Evolutionary conservation across 1,284 basidiomycete genomes (phyloP).

Genomic region (Ceratobasidium sp.): DNA sequence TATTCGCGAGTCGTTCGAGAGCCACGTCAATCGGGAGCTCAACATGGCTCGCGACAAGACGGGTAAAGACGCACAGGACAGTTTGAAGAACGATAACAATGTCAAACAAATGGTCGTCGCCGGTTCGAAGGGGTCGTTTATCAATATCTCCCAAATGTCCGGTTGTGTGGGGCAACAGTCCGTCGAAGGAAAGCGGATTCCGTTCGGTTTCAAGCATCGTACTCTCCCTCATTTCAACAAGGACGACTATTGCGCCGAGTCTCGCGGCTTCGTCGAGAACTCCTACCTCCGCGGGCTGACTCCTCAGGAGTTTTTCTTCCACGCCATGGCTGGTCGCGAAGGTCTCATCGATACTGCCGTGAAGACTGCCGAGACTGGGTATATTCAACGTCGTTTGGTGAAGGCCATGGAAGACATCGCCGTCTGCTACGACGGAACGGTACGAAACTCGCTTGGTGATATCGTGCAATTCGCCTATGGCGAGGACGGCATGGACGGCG

Average conservation of each 20-base stretch:
- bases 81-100: constrained; percentile 94
- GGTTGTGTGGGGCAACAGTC: constrained; percentile 99
- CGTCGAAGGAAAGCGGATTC: constrained; percentile 98
- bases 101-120: constrained; percentile 99
- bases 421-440: constrained; percentile 98
- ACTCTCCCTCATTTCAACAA: constrained; percentile 63
- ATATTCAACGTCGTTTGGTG: constrained; percentile 97
- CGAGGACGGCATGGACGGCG: constrained; percentile 99
- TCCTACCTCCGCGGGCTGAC: constrained; percentile 98
- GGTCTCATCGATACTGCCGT: constrained; percentile 99
- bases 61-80: constrained; percentile 95
- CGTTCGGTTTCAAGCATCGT: constrained; percentile 88
- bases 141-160: constrained; percentile 99
- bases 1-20: constrained; percentile 98
- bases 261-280: constrained; percentile 99
- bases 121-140: constrained; percentile 98
- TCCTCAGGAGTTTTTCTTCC: constrained; percentile 99
- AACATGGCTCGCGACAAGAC: constrained; percentile 97
- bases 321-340: constrained; percentile 99
- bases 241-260: constrained; percentile 98
- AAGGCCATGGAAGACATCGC: constrained; percentile 98
- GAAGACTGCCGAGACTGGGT: constrained; percentile 99
- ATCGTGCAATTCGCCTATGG: constrained; percentile 98
- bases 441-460: constrained; percentile 96
- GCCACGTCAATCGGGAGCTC: constrained; percentile 89